Base-by-base conservation (phyloP, 2,329 filamentous ascomycete species). In the Venturiaceae sp. region DNA sequence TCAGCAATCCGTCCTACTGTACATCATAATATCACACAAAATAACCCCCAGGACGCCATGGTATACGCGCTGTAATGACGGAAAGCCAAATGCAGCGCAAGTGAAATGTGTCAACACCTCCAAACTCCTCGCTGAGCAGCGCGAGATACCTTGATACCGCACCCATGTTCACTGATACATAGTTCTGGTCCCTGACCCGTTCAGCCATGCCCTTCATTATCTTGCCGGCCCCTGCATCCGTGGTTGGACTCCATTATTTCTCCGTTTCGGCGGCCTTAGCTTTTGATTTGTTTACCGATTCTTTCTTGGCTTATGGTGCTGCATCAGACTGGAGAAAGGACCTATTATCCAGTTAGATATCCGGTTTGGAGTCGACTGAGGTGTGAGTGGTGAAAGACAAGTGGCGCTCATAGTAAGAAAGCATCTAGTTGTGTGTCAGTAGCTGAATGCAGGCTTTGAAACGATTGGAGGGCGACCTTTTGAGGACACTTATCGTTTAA, bases 401-500 rank as follows among this genome's bases (percentile, higher is more conserved):
- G 59, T 73, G 71, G 46, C 63, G 61, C 62, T 72, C 70, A 61
- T 71, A 73, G 57, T 72, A 73, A 34, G 69, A 66, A 26, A 73
- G 64, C 53, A 73, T 58, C 58, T 63, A 32, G 16, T 16, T 21
- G n/a, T 50, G 9, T 53, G 34, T 58, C 23, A 46, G 36, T 32
- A 6, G 30, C 11, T 36, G 9, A n/a, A 16, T 36, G 19, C 11
- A 30, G 23, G 6, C 13, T 8, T 13, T 14, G n/a, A 21, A 28
- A 9, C 3, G 8, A 28, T 14, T 36, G 30, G 21, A 13, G 23
- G 16, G 21, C 14, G 69, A 87, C 86, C 79, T 86, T 88, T 67
- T 92, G 88, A 0, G 89, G 89, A 64, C 87, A 91, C 64, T 90
- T 85, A 66, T 84, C 80, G 65, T 92, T 88, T 7, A 91, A 80